Base-by-base conservation (phyloP, 352 stramenopile genomes). In the Pythium phragmiticola region DNA sequence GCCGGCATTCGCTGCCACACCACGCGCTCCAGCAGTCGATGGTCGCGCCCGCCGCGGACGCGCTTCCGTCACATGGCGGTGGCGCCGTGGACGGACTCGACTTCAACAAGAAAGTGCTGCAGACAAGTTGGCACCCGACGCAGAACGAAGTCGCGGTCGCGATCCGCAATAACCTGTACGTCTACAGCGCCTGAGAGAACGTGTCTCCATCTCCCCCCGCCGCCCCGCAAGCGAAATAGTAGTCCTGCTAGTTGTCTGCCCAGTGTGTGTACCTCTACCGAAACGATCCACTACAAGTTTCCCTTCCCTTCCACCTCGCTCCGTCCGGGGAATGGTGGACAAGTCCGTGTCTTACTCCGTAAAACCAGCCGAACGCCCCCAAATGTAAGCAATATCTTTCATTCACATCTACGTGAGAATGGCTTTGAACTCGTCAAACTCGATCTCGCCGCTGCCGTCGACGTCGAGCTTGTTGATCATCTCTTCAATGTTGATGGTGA, bases 401-500 rank as follows among this genome's bases (percentile, higher is more conserved):
- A 26, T 49, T 46, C 17, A 9, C 1, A 7, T 41, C 82, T 55
- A 94, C 4, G 85, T 94, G 54, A 92, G 68, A 52, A 94, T 94
- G 50, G 90, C 84, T 71, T 97, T 98, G 76, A 98, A 98, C 72
- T 98, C 95, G 52, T 98, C 89, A 68, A 98, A 98, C 63, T 98
- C 94, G 57, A 98, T 98, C 74, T 98, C 92, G 33, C 95, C 95
- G 36, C 81, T 97, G 36, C 90, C 88, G 66, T 98, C 92, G 46
- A 94, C 89, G 68, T 99, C 96, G 37, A 98, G 92, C 58, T 97
- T 98, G 74, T 98, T 97, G 68, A 98, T 98, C 75, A 99, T 94
- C 54, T 98, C 90, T 70, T 98, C 93, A 26, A 99, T 98, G 72
- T 99, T 97, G 79, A 98, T 98, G 17, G 92, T 98, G 21, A 98